Evolutionary conservation across 257 asterid species (phyloP).

Genomic region (Anisodus tanguticus): DNA sequence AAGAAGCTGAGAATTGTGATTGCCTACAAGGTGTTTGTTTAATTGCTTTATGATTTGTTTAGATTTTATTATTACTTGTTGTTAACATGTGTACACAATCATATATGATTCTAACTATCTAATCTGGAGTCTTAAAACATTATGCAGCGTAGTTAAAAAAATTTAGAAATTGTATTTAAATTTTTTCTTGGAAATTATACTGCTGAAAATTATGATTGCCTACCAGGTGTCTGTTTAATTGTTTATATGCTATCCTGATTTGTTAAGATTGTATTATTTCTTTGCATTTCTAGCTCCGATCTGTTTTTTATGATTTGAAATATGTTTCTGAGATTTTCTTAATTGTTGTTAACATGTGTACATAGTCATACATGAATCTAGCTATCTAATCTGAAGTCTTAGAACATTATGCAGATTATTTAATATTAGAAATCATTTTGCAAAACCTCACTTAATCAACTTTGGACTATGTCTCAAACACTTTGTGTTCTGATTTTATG

Average conservation of each 20-base stretch:
- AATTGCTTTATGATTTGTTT: neutral
- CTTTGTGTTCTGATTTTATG: neutral
- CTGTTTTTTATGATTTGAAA: neutral
- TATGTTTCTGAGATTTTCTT: neutral
- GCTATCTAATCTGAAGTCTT: neutral
- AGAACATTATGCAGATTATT: neutral
- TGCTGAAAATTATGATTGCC: constrained; percentile 56
- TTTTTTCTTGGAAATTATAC: no score
- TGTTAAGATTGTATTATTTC: neutral
- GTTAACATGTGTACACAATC: no score
- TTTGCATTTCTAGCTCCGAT: neutral
- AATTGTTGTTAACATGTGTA: neutral
- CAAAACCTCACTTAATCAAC: neutral
- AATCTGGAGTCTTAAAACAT: no score
- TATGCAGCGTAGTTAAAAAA: no score
- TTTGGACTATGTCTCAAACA: no score
- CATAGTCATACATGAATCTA: neutral
- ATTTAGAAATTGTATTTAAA: no score
- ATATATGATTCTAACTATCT: no score
- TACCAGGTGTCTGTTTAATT: constrained; percentile 44
- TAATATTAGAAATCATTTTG: neutral
- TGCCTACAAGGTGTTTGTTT: constrained; percentile 51
- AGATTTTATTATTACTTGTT: neutral
- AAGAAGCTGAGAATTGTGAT: constrained; percentile 57
- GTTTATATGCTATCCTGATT: neutral